Conservation (phyloP, 1,284 basidiomycete species). For the Athelia sp. region DNA sequence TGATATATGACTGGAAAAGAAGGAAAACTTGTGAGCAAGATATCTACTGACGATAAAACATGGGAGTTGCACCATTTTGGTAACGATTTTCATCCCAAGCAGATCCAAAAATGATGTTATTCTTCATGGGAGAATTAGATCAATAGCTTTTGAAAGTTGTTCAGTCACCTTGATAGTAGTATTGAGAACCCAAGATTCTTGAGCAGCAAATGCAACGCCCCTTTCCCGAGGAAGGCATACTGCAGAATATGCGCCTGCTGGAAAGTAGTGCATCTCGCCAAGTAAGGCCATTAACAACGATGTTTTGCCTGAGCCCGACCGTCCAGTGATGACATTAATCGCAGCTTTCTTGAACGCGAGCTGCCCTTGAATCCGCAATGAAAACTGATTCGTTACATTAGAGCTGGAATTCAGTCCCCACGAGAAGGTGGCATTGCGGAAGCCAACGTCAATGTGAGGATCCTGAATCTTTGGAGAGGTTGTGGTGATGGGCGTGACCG, state of each 20-base stretch:
- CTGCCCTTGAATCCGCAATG: constrained; percentile 44
- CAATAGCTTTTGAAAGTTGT: neutral
- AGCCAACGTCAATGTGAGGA: constrained; percentile 24
- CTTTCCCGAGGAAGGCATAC: constrained; percentile 48
- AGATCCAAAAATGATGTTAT: constrained; percentile 85
- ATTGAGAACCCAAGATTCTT: constrained; percentile 61
- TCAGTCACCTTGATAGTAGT: constrained; percentile 36
- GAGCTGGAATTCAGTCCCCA: constrained; percentile 26
- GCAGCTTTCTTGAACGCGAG: constrained; percentile 50
- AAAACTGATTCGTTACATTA: constrained; percentile 34
- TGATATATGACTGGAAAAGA: constrained; percentile 50
- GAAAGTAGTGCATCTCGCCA: constrained; percentile 43
- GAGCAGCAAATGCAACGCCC: constrained; percentile 59
- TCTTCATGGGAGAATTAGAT: constrained; percentile 36
- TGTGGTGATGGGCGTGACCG: neutral
- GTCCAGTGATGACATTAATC: constrained; percentile 59
- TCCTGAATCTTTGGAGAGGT: neutral
- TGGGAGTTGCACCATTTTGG: constrained; percentile 49
- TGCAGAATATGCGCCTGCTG: constrained; percentile 42
- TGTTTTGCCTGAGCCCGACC: constrained; percentile 45
- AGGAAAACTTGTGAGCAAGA: too few species aligned
- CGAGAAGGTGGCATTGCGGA: constrained; percentile 35
- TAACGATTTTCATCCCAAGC: constrained; percentile 73
- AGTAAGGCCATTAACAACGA: constrained; percentile 46
- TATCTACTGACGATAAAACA: too few species aligned